Percentiles rank a stretch among this genome's conserved stretches.
These are phyloP conservation scores for Chlamydomonas incerta DNA, from an alignment of 139 green algal genomes.

Conservation along the genomic window DNA sequence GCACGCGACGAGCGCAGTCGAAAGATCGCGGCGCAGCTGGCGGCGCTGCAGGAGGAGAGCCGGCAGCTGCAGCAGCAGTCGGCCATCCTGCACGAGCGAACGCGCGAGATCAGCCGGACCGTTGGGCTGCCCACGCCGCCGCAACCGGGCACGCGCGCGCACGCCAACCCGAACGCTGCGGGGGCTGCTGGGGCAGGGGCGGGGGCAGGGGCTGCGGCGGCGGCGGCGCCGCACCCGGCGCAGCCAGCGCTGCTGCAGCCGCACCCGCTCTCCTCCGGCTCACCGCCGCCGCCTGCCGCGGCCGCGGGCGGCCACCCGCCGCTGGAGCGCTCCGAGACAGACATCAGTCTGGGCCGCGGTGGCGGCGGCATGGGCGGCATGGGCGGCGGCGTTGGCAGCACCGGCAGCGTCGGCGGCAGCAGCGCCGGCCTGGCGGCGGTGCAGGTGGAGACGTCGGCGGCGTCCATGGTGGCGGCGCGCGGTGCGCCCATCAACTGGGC, in stretches of 20 bases:
- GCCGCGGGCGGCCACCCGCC: no score
- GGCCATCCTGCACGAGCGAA: constrained; percentile 48
- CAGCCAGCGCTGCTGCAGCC: no score
- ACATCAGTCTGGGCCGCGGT: no score
- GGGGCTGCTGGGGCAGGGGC: no score
- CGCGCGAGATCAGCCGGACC: constrained; percentile 45
- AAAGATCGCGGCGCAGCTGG: constrained; percentile 55
- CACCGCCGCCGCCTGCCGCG: no score
- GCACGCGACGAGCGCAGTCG: constrained; percentile 35
- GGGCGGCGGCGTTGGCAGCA: no score
- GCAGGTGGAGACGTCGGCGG: background rate
- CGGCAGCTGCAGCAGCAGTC: constrained; percentile 56
- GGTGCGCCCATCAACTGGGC: constrained; percentile 21
- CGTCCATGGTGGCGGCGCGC: background rate
- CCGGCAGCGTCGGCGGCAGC: no score
- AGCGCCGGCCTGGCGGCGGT: background rate
- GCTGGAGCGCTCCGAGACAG: no score
- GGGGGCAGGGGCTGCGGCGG: background rate
- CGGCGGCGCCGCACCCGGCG: background rate
- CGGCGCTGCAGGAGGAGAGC: constrained; percentile 60
- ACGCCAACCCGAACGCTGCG: background rate
- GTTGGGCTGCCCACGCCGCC: constrained; percentile 36
- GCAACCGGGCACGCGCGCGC: background rate
- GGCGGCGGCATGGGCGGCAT: no score
- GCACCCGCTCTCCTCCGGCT: no score